These are phyloP conservation scores for Diutina rugosa DNA, from an alignment of 1,139 yeast genomes.

Conservation along the genomic window DNA sequence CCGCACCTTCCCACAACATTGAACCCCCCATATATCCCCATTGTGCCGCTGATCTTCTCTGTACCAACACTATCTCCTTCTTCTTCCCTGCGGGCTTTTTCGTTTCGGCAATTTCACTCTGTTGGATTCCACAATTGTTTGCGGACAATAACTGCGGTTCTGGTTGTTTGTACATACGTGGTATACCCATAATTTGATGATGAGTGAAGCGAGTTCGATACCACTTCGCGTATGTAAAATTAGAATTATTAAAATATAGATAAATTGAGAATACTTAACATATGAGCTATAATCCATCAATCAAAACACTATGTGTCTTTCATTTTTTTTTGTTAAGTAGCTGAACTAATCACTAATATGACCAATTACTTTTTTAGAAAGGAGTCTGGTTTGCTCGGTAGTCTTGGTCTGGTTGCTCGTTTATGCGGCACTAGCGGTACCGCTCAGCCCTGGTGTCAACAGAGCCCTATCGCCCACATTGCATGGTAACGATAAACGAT, in stretches of 20 bases:
- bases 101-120: slow-evolving; percentile 1
- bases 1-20: slow-evolving; percentile 1
- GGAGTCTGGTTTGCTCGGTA: no score
- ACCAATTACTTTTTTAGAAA: no score
- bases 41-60: not conserved
- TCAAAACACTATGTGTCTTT: no score
- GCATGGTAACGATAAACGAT: not conserved
- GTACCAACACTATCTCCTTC: not conserved
- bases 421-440: not conserved
- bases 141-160: not conserved
- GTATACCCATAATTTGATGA: not conserved
- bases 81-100: not conserved
- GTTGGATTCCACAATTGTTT: slow-evolving; percentile 2
- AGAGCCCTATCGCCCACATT: not conserved
- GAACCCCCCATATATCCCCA: not conserved
- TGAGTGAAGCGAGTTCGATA: not conserved
- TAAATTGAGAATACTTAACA: no score
- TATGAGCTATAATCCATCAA: no score
- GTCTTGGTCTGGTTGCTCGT: no score
- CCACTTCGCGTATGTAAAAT: not conserved
- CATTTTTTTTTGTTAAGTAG: no score
- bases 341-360: no score
- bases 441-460: not conserved
- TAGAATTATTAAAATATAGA: no score
- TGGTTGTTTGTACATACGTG: slow-evolving; percentile 1